phyloP scores from a whole-genome alignment of 1,284 basidiomycete species.

The Tilletia caries region DNA sequence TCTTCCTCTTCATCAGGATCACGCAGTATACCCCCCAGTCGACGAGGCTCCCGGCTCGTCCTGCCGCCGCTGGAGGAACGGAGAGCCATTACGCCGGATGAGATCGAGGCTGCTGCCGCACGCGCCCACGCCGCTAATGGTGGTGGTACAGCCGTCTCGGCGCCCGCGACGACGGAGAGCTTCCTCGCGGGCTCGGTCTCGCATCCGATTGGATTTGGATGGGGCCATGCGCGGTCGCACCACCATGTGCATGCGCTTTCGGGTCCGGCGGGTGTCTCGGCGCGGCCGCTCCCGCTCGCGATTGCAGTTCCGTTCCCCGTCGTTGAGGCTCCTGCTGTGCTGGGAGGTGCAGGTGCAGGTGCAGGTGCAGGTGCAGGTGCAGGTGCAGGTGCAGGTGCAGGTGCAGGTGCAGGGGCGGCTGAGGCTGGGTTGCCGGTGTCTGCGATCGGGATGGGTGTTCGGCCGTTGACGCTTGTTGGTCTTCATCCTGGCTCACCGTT shows the following conservation, averaged over 20 bases:
- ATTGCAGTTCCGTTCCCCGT: background rate
- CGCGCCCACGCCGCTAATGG: too few species aligned
- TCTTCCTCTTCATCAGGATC: too few species aligned
- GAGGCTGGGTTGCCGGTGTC: background rate
- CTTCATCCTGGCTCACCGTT: background rate
- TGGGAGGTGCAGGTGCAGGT: background rate
- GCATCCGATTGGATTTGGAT: too few species aligned
- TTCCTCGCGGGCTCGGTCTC: too few species aligned
- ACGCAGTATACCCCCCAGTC: background rate
- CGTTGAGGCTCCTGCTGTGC: background rate
- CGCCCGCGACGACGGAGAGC: too few species aligned
- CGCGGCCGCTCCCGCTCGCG: background rate
- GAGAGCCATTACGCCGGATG: background rate
- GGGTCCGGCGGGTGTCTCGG: background rate
- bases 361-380: background rate
- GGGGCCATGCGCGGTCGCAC: background rate
- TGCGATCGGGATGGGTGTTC: background rate
- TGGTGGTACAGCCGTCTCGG: too few species aligned
- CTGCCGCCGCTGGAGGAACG: slow-evolving; percentile 4
- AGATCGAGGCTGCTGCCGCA: background rate
- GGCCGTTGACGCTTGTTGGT: background rate
- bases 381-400: background rate
- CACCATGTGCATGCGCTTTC: background rate
- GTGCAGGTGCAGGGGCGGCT: background rate
- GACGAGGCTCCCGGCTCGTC: background rate